These are phyloP conservation scores for Blastobotrys parvus DNA, from an alignment of 805 yeast genomes.

Conservation along the genomic window DNA sequence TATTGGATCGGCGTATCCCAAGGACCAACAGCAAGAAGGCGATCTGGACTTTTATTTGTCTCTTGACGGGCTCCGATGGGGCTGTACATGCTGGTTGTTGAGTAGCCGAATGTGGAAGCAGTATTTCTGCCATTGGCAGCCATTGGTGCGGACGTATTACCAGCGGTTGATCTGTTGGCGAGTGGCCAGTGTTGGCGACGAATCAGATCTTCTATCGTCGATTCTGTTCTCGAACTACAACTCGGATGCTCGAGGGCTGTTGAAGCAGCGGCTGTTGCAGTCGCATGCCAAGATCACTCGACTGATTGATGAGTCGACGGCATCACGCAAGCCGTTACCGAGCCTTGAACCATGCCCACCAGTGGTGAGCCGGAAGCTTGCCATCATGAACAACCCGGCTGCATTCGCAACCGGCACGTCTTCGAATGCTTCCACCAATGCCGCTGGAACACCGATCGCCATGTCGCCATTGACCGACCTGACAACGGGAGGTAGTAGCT, in stretches of 20 bases:
- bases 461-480: not conserved
- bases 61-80: slow-evolving; percentile 38
- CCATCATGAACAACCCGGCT: slow-evolving; percentile 20
- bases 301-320: slow-evolving; percentile 4
- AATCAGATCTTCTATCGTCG: slow-evolving; percentile 18
- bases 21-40: not conserved
- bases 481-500: not conserved
- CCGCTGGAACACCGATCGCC: not conserved
- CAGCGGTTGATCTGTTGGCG: slow-evolving; percentile 63
- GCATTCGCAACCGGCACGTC: slow-evolving; percentile 2
- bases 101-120: slow-evolving; percentile 42
- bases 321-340: slow-evolving; percentile 13
- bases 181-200: slow-evolving; percentile 30
- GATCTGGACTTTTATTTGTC: slow-evolving; percentile 8
- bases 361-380: slow-evolving; percentile 22
- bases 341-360: slow-evolving; percentile 22
- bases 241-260: slow-evolving; percentile 20
- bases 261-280: slow-evolving; percentile 16
- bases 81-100: slow-evolving; percentile 48
- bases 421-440: slow-evolving; percentile 2
- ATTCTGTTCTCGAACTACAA: slow-evolving; percentile 21
- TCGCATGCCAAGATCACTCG: slow-evolving; percentile 12
- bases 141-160: slow-evolving; percentile 64
- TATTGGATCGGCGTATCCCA: slow-evolving; percentile 3
- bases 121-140: slow-evolving; percentile 72